Conservation (phyloP, 2,329 filamentous ascomycete genomes). For the Pyricularia pennisetigena region DNA sequence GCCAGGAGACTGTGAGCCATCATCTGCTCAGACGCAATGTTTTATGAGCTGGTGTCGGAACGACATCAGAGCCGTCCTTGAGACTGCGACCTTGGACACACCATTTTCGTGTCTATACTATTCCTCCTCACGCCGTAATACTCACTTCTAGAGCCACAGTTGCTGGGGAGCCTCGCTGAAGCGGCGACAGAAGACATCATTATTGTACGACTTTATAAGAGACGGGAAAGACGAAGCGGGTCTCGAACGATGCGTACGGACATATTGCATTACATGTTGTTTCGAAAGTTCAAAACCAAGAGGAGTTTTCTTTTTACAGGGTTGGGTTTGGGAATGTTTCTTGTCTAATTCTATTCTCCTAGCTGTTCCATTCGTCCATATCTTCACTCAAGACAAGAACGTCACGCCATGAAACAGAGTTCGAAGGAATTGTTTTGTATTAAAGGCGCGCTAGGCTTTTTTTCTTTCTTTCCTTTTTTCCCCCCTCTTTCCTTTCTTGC, state of each 20-base stretch:
- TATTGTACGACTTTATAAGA: constrained; percentile 2
- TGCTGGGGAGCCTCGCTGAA: background rate
- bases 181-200: constrained; percentile 1
- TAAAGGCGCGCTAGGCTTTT: background rate
- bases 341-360: constrained; percentile 1
- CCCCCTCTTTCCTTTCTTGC: background rate
- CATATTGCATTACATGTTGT: constrained; percentile 6
- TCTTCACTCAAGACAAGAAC: background rate
- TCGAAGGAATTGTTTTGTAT: background rate
- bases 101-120: background rate
- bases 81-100: background rate
- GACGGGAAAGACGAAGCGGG: background rate
- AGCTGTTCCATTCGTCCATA: background rate
- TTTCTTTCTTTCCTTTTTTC: too few species aligned
- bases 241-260: constrained; percentile 2
- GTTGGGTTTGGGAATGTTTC: constrained; percentile 2
- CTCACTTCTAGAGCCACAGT: background rate
- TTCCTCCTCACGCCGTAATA: background rate
- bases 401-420: background rate
- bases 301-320: constrained; percentile 4
- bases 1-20: too few species aligned
- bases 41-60: background rate
- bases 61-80: background rate
- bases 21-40: background rate
- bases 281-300: constrained; percentile 1